These are phyloP conservation scores for Coniferiporia weirii DNA, from an alignment of 1,284 basidiomycete species.

Conservation along the genomic window DNA sequence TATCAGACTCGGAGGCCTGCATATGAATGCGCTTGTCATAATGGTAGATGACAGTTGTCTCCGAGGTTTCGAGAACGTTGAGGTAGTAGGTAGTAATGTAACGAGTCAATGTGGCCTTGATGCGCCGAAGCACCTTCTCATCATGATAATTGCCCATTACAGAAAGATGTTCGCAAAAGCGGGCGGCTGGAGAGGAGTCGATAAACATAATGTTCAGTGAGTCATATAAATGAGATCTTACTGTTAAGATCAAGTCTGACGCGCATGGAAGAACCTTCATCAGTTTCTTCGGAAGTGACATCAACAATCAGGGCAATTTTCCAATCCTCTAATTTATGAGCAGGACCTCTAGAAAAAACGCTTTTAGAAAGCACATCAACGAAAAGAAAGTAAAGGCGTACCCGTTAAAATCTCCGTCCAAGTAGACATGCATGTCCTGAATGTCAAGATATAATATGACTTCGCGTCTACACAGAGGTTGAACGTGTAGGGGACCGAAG, in stretches of 20 bases:
- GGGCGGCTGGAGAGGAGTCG: conserved; percentile 22
- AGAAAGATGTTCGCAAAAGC: conserved; percentile 26
- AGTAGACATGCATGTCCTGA: conserved; percentile 28
- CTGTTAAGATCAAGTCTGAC: conserved; percentile 25
- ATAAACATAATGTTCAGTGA: background rate
- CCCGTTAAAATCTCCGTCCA: conserved; percentile 22
- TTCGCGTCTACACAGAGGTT: conserved; percentile 29
- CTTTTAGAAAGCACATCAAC: background rate
- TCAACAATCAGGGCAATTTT: conserved; percentile 29
- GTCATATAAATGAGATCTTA: conserved; percentile 18
- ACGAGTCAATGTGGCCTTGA: conserved; percentile 23
- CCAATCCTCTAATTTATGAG: conserved; percentile 23
- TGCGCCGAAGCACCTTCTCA: conserved; percentile 17
- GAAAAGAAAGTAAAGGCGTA: conserved; percentile 15
- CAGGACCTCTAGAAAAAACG: background rate
- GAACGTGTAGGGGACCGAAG: conserved; percentile 28
- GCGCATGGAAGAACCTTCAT: conserved; percentile 22
- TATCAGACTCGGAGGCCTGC: background rate
- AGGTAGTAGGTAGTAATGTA: conserved; percentile 29
- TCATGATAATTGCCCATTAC: conserved; percentile 23
- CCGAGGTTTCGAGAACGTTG: conserved; percentile 25
- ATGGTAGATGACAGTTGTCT: conserved; percentile 26
- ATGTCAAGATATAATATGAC: conserved; percentile 29
- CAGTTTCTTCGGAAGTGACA: conserved; percentile 22
- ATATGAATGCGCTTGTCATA: conserved; percentile 3